A percentile compares a stretch with the other conserved stretches of the same genome.
Evolutionary conservation across 768 basidiomycete species (phyloP).

Genomic region (Trametes villosa): DNA sequence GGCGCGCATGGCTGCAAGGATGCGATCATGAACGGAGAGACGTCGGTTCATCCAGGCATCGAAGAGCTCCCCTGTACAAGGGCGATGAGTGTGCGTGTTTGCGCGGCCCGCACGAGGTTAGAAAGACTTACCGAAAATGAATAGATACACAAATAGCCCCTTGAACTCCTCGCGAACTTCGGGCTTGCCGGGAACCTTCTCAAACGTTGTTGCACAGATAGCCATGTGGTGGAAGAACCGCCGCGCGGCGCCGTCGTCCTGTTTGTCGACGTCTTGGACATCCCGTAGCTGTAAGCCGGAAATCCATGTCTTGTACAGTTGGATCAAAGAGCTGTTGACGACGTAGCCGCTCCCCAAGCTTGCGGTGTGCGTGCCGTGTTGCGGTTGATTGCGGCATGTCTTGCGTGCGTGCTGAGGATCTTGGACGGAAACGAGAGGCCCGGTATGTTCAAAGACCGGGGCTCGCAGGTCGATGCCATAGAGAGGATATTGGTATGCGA

Average conservation of each 20-base stretch:
- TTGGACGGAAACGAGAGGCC: slow-evolving; percentile 20
- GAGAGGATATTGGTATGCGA: slow-evolving; percentile 26
- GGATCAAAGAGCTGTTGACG: slow-evolving; percentile 30
- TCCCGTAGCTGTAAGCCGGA: slow-evolving; percentile 27
- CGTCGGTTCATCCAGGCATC: slow-evolving; percentile 33
- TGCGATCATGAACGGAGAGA: slow-evolving; percentile 22
- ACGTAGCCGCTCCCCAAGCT: slow-evolving; percentile 29
- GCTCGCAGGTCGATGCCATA: slow-evolving; percentile 29
- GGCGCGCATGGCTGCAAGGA: slow-evolving; percentile 25
- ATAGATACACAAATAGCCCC: slow-evolving; percentile 34
- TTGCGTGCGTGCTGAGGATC: slow-evolving; percentile 30
- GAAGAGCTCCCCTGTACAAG: slow-evolving; percentile 24
- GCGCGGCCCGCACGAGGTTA: not conserved
- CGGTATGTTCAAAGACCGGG: slow-evolving; percentile 28
- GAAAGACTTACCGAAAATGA: slow-evolving; percentile 26
- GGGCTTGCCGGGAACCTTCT: slow-evolving; percentile 7
- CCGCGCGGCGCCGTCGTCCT: slow-evolving; percentile 37
- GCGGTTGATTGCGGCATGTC: slow-evolving; percentile 32
- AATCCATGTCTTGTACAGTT: slow-evolving; percentile 17
- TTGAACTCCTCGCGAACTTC: slow-evolving; percentile 16
- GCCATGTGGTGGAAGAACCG: slow-evolving; percentile 30
- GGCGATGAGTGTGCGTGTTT: not conserved
- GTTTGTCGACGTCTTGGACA: slow-evolving; percentile 34
- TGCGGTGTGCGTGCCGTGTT: slow-evolving; percentile 32
- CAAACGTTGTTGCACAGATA: slow-evolving; percentile 17